Evolutionary conservation across 169 alveolate genomes (phyloP), one percentile per base, ranked within the genome.

Genomic region (Plasmodium berghei): DNA sequence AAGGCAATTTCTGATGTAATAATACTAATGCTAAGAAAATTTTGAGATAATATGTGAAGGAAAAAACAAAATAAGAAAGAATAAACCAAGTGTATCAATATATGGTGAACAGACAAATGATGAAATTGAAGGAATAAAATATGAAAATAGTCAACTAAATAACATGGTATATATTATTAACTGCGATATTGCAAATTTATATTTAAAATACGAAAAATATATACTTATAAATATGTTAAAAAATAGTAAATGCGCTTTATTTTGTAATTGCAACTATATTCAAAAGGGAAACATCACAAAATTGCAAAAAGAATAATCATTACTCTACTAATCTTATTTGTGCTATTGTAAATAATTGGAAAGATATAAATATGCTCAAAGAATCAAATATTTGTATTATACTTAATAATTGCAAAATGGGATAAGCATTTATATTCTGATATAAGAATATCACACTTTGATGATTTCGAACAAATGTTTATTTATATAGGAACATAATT

Each of bases 301-400:
- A n/a, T 46, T 64, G 24, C n/a, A 62, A 66, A 48, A 56, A 48
- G 34, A 62, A 46, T 45, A 26, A 26, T 26, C 34, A 26, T 26
- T 26, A 26, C 26, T 46, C 55, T 9, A 56, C 34, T 20, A 26
- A 18, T 55, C 2, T 18, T 48, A 26, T 61, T 45, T 75, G 74
- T 55, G 61, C 74, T 45, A 49, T 74, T 22, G 88, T 73, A 8
- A 46, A 62, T 54, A 49, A 75, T 63, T 48, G 54, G 10, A 75
- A 75, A 20, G 88, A 75, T 40, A 9, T 75, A 22, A 75, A 62
- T 56, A 59, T 75, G 88, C 54, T 74, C 16, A 75, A 55, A 2
- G 88, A 75, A 28, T 62, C 88, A n/a, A 69, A 75, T 48, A 75
- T 75, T 45, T 66, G 69, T 8, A 75, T 75, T 49, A 49, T 18